Evolutionary conservation across 352 stramenopile species (phyloP), one percentile per base, ranked within the genome.

Genomic region (Globisporangium alternatum): DNA sequence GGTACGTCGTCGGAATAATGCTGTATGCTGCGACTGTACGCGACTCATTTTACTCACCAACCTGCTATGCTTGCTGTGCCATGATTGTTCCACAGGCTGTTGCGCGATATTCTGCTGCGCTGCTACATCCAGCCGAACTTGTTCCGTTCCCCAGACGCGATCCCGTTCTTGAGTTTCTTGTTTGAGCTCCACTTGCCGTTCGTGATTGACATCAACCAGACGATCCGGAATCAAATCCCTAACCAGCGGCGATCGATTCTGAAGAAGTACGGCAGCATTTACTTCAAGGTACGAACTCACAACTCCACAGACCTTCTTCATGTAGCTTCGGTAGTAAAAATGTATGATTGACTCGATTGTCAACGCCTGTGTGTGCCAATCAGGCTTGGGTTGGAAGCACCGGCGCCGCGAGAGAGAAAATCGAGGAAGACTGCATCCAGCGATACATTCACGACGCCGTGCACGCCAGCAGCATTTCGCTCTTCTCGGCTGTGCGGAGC

Each of bases 101-200:
- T 96, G 55, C 82, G 83, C 7, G 86, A 93, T 31, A 90, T 97
- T 51, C 67, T 97, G 7, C 69, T 97, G 64, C 87, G 89, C 28
- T 96, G 85, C 62, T 96, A 89, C 54, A 90, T 97, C 31, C 83
- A 93, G 67, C 86, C 90, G 2, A 78, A 86, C 30, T 88, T 96
- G 47, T 95, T 97, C 57, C 76, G 80, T 7, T 94, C 86, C 0
- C 81, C 86, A 0, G 88, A 96, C 61, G 90, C 88, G 5, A 76
- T 91, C 15, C 64, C 83, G 5, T 93, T 97, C 56, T 68, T 97
- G 48, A 88, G 84, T 47, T 96, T 91, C 44, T 62, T 96, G 21
- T 96, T 97, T 64, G 84, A 87, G 8, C 72, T 97, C 8, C 86
- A 97, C 66, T 69, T 90, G 61, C 78, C 82, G 10, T 95, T 96